Evolutionary conservation across 257 asterid genomes (phyloP), one percentile per base, ranked within the genome.

Genomic region (Solanum gandarillasii): DNA sequence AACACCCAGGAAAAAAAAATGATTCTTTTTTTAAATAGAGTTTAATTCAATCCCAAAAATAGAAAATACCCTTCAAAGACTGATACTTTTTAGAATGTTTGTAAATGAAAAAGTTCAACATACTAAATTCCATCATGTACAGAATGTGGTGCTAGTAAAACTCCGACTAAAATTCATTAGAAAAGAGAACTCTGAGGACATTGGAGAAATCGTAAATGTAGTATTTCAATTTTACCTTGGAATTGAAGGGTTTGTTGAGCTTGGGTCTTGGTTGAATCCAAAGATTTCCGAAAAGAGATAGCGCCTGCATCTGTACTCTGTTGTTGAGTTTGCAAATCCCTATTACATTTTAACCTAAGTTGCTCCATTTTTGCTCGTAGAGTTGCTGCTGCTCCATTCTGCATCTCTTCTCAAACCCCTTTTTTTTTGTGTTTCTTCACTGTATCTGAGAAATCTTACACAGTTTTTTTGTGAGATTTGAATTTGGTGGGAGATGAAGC

Each of bases 241-340:
- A 76, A 39, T 90, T 91, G 94, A 82, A 94, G 89, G 73, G 98
- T 94, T 46, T 89, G 79, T 20, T 93, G 93, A 31, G 93, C 91
- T 78, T 88, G 88, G 70, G 92, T 89, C 32, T 89, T 90, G 2
- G 90, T 88, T 14, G 96, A 91, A 60, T 83, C 90, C 83, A 95
- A 91, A 12, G 88, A 87, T 73, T 87, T 84, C 13, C 82, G 84
- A 32, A 90, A 88, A 58, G 75, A 38, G 43, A 72, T 10, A 16
- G 34, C 86, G 60, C 90, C 87, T 31, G 94, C 52, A 55, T 95
- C 98, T 72, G 94, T 67, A 55, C 93, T 89, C 83, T 91, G 94
- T 89, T 91, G 95, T 92, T 91, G 96, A 89, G 92, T 93, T 27
- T 91, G 91, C 39, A 94, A 93, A 89, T 94, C 97, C 86, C 94